A percentile compares a stretch with the other conserved stretches of the same genome.
Evolutionary conservation across 805 yeast species (phyloP).

Genomic region (Tetrapisispora pingtungensis): DNA sequence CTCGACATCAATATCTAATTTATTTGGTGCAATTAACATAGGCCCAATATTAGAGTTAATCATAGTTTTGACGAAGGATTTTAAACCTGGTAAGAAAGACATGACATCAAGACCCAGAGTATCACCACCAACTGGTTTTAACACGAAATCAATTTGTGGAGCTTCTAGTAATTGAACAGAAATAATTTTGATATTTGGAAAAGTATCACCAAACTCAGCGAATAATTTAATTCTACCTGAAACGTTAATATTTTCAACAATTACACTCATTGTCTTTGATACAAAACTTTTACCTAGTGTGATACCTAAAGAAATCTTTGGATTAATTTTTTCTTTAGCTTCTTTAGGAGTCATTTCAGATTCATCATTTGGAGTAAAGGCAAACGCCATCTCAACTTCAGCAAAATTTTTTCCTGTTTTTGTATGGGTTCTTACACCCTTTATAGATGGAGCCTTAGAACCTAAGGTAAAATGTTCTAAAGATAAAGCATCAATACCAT

Average conservation of each 20-base stretch:
- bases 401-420: conserved; percentile 55
- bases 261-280: conserved; percentile 63
- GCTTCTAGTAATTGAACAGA: conserved; percentile 68
- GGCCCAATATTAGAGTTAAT: conserved; percentile 66
- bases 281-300: conserved; percentile 74
- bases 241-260: conserved; percentile 73
- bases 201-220: conserved; percentile 48
- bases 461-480: conserved; percentile 75
- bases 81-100: conserved; percentile 75
- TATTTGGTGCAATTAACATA: conserved; percentile 74
- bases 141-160: conserved; percentile 65
- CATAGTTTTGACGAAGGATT: conserved; percentile 57
- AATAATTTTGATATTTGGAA: conserved; percentile 71
- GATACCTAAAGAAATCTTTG: conserved; percentile 73
- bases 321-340: conserved; percentile 59
- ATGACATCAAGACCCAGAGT: conserved; percentile 77
- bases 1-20: conserved; percentile 64
- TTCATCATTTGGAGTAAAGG: conserved; percentile 72
- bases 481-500: conserved; percentile 65
- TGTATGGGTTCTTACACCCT: conserved; percentile 63
- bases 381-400: conserved; percentile 79
- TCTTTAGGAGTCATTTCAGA: conserved; percentile 76
- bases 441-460: conserved; percentile 67
- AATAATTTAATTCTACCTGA: conserved; percentile 61
- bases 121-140: conserved; percentile 85